These are phyloP conservation scores for Macadamia tetraphylla DNA, from an alignment of 164 flowering plant genomes.

Conservation along the genomic window DNA sequence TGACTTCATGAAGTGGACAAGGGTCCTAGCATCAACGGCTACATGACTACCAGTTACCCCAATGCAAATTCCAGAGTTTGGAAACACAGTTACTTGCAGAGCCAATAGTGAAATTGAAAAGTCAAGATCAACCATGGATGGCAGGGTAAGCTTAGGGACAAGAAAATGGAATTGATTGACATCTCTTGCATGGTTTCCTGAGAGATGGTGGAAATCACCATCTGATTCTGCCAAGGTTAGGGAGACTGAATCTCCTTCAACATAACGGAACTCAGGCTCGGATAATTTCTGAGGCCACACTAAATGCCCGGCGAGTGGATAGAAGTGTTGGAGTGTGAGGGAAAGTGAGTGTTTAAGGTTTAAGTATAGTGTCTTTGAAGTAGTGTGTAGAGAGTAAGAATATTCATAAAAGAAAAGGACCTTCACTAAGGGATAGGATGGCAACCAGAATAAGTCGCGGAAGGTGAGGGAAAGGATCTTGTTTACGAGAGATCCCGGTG, in stretches of 20 bases:
- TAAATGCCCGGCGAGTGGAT: constrained; percentile 24
- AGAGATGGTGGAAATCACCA: constrained; percentile 2
- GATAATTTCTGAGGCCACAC: constrained; percentile 8
- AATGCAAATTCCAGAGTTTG: constrained; percentile 28
- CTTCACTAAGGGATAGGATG: background rate
- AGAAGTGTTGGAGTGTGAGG: constrained; percentile 22
- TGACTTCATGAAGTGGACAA: constrained; percentile 23
- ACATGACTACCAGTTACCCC: constrained; percentile 27
- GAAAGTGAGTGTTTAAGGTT: constrained; percentile 25
- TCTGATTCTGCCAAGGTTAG: constrained; percentile 16
- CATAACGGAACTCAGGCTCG: constrained; percentile 12
- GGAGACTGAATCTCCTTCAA: constrained; percentile 12
- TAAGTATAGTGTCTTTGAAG: constrained; percentile 6
- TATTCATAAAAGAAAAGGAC: background rate
- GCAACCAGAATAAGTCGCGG: constrained; percentile 1
- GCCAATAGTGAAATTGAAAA: constrained; percentile 16
- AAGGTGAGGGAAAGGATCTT: constrained; percentile 13
- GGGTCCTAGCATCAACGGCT: constrained; percentile 24
- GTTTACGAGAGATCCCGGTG: background rate
- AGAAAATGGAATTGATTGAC: background rate
- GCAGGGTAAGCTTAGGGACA: constrained; percentile 15
- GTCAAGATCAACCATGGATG: constrained; percentile 1
- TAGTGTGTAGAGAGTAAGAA: background rate
- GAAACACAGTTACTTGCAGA: constrained; percentile 32
- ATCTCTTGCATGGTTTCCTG: background rate